Base-by-base conservation (phyloP, 768 basidiomycete genomes). In the Russula sp. region DNA sequence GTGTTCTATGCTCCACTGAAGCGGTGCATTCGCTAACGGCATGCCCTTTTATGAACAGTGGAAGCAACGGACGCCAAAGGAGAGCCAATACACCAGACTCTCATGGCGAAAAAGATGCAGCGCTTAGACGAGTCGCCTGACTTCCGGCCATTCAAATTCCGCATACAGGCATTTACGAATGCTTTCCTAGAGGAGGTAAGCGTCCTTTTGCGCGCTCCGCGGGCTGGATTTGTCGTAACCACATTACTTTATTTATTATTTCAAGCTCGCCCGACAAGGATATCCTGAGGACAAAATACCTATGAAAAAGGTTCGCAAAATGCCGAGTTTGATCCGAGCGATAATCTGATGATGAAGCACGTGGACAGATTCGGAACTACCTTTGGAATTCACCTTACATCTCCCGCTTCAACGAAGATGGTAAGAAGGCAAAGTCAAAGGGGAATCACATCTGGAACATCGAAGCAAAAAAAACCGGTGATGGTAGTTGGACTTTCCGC, bases 391-490 rank as follows among this genome's bases (percentile, higher is more conserved):
- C 95, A 70, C 88, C 87, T 34, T 88, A 89, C 73, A 98, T 99
- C 73, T 88, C 94, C 32, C 90, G 96, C 34, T 98, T 95, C 80
- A 99, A 99, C 73, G 94, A 98, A 72, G 96, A 98, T 73, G 96
- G 96, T 40, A 98, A 98, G 76, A 99, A 99, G 78, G 92, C 95
- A 26, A 99, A 99, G 76, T 95, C 93, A 59, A 97, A 97, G 79
- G 96, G 96, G 53, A 99, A 99, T 76, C 96, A 98, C 71, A 97
- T 98, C 69, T 99, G 96, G 96, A 95, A 94, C 72, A 89, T 98
- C 57, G 93, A 98, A 71, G 96, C 94, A n/a, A 92, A 85, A 77
- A 95, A 92, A 75, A 72, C 78, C 26, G 78, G 78, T 26, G 90
- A 90, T 54, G 84, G 88, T 48, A 78, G 82, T 67, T 98, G 94